Conservation (phyloP, 768 basidiomycete genomes). For the Flagelloscypha sp. region DNA sequence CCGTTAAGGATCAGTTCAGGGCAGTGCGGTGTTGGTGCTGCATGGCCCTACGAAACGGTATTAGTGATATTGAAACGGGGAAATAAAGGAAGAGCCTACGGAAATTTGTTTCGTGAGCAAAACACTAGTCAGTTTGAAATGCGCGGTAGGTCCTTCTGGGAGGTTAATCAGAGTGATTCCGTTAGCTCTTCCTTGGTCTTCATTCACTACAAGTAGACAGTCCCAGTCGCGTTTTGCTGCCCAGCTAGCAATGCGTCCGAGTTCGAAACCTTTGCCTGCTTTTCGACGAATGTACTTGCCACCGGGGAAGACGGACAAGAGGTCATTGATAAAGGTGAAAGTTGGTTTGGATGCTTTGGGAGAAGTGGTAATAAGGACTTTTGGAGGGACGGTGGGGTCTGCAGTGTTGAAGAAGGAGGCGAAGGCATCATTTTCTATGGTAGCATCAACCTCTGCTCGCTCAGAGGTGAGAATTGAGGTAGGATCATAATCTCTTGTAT, state of each 20-base stretch:
- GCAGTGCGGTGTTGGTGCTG: constrained; percentile 82
- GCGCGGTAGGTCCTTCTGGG: constrained; percentile 88
- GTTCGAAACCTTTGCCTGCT: constrained; percentile 84
- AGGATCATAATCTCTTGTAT: constrained; percentile 80
- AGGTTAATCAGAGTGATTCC: constrained; percentile 88
- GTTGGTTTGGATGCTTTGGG: constrained; percentile 82
- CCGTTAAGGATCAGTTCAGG: constrained; percentile 94
- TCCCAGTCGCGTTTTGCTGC: constrained; percentile 83
- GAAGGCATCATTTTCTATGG: constrained; percentile 70
- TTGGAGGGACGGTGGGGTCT: constrained; percentile 69
- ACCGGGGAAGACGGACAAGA: constrained; percentile 84
- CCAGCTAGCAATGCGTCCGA: constrained; percentile 90
- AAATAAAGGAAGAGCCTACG: constrained; percentile 34
- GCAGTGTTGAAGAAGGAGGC: constrained; percentile 65
- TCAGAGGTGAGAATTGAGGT: constrained; percentile 50
- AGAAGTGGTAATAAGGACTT: constrained; percentile 86
- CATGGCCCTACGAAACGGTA: constrained; percentile 63
- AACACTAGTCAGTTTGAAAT: constrained; percentile 89
- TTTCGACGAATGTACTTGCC: constrained; percentile 82
- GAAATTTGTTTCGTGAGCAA: constrained; percentile 81
- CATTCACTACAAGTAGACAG: constrained; percentile 88
- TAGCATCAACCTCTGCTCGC: constrained; percentile 54
- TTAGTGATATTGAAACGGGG: constrained; percentile 1
- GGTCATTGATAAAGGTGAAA: constrained; percentile 88
- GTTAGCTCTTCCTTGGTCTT: constrained; percentile 89